Evolutionary conservation across 1,139 yeast genomes (phyloP).

Genomic region (Sugiyamaella grinbergsii): DNA sequence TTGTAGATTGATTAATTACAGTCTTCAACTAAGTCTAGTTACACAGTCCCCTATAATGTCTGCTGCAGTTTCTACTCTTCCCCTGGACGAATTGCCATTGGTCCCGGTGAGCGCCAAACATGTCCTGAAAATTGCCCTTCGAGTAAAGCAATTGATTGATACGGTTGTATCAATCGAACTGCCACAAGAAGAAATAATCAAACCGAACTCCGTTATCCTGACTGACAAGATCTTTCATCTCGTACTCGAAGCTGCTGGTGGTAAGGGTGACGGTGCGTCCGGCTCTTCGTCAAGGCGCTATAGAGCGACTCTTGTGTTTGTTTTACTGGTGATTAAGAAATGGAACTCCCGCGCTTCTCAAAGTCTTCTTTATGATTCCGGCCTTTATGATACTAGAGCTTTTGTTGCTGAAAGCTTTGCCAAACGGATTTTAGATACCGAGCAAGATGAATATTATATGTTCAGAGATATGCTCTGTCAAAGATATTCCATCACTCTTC

Average conservation of each 20-base stretch:
- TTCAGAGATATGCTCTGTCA: slow-evolving; percentile 79
- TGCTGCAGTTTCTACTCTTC: not conserved
- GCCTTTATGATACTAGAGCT: slow-evolving; percentile 61
- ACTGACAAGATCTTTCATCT: slow-evolving; percentile 60
- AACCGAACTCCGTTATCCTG: slow-evolving; percentile 64
- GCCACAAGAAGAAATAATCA: slow-evolving; percentile 52
- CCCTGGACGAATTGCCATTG: slow-evolving; percentile 25
- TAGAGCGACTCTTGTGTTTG: slow-evolving; percentile 67
- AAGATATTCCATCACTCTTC: slow-evolving; percentile 65
- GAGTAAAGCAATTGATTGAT: slow-evolving; percentile 73
- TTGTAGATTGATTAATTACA: not conserved
- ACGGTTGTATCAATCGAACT: slow-evolving; percentile 66
- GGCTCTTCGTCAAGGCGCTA: slow-evolving; percentile 64
- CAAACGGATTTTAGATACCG: slow-evolving; percentile 63
- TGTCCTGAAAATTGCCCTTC: slow-evolving; percentile 68
- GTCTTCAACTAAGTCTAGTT: not conserved
- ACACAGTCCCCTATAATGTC: not conserved
- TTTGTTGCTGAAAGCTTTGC: slow-evolving; percentile 74
- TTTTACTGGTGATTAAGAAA: slow-evolving; percentile 68
- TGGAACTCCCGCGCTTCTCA: slow-evolving; percentile 72
- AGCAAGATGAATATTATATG: slow-evolving; percentile 60
- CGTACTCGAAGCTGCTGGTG: slow-evolving; percentile 79
- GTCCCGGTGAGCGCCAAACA: slow-evolving; percentile 49
- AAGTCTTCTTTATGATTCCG: slow-evolving; percentile 67
- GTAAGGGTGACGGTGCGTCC: slow-evolving; percentile 60